Evolutionary conservation across 2,329 filamentous ascomycete genomes (phyloP).

Genomic region (Trichoderma semiorbis): DNA sequence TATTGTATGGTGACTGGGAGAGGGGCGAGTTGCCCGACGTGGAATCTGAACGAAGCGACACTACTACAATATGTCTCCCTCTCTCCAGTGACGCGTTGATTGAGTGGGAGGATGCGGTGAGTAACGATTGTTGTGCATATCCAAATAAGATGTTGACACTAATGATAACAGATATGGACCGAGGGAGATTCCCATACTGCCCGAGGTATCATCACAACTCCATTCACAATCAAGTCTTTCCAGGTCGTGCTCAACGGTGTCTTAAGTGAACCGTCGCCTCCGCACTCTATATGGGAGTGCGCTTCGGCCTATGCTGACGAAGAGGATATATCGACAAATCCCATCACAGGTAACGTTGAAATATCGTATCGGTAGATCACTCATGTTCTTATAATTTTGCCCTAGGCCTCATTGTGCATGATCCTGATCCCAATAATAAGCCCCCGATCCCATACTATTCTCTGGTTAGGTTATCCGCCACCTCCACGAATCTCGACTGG

Average conservation of each 20-base stretch:
- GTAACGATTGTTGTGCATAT: constrained; percentile 16
- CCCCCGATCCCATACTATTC: constrained; percentile 45
- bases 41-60: constrained; percentile 40
- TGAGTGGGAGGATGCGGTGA: constrained; percentile 52
- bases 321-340: constrained; percentile 33
- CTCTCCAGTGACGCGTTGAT: constrained; percentile 53
- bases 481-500: constrained; percentile 49
- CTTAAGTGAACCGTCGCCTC: constrained; percentile 22
- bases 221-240: constrained; percentile 48
- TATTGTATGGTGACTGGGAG: constrained; percentile 36
- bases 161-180: constrained; percentile 40
- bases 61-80: constrained; percentile 47
- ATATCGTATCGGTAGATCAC: not conserved
- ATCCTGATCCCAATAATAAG: constrained; percentile 24
- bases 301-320: constrained; percentile 43
- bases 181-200: constrained; percentile 38
- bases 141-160: not conserved
- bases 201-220: constrained; percentile 54
- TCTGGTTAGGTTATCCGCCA: constrained; percentile 51
- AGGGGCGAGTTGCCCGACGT: constrained; percentile 37
- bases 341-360: constrained; percentile 23
- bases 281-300: constrained; percentile 45
- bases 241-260: constrained; percentile 42
- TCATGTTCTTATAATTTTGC: not conserved
- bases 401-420: constrained; percentile 46